Conservation (phyloP, 208 protist genomes). For the Acanthamoeba sp. region DNA sequence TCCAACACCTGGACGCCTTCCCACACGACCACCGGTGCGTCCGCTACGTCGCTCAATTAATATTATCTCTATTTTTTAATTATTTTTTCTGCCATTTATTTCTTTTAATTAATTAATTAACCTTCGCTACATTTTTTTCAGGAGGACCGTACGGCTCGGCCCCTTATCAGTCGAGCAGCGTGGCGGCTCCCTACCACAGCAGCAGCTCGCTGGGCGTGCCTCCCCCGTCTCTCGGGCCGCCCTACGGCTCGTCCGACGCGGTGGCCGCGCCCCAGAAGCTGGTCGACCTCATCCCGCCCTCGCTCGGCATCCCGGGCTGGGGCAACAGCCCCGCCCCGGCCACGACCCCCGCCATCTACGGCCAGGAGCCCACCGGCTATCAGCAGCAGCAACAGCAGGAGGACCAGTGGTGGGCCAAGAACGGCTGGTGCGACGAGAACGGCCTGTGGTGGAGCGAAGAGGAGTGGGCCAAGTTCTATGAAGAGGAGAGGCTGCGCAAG, state of each 20-base stretch:
- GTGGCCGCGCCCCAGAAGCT: background rate
- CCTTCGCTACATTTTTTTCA: too few relatives aligned
- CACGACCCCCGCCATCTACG: background rate
- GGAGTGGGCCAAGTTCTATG: conserved; percentile 32
- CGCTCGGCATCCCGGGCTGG: background rate
- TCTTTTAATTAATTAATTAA: too few relatives aligned
- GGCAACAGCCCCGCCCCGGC: background rate
- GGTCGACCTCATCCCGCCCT: background rate
- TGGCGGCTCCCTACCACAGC: background rate
- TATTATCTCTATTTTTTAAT: too few relatives aligned
- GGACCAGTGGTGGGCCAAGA: background rate
- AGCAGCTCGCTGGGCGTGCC: background rate
- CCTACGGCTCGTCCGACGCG: background rate
- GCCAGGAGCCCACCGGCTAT: background rate
- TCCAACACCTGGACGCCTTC: background rate
- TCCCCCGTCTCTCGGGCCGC: background rate
- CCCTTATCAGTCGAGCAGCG: background rate
- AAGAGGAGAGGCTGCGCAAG: conserved; percentile 20
- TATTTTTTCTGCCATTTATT: too few relatives aligned
- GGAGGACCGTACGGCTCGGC: background rate
- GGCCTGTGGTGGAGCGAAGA: conserved; percentile 29
- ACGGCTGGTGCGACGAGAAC: conserved; percentile 34
- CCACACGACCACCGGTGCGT: background rate
- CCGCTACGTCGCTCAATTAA: background rate
- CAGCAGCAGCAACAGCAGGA: background rate